Conservation (phyloP, 192 early-diverging fungal species). For the Coemansia sp. region DNA sequence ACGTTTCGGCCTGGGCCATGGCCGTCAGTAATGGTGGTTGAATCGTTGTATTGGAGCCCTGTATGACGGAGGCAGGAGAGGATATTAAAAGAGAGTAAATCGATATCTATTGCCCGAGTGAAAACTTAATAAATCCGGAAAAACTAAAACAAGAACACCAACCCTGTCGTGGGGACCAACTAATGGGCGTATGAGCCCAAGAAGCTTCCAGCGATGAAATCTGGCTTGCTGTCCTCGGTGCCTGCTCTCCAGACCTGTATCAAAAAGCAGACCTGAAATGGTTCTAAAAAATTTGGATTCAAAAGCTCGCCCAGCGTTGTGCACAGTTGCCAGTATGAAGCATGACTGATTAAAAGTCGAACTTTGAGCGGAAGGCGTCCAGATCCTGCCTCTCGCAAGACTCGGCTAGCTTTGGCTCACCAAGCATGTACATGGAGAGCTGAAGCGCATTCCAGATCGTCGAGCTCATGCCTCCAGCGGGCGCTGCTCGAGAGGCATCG, state of each 20-base stretch:
- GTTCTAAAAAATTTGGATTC: neutral
- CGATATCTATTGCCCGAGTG: neutral
- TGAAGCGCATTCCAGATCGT: constrained; percentile 88
- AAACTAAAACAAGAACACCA: no score
- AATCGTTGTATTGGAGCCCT: neutral
- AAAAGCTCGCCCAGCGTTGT: neutral
- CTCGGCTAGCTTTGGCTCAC: constrained; percentile 78
- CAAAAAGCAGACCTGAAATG: neutral
- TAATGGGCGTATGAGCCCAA: no score
- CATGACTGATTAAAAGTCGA: constrained; percentile 71
- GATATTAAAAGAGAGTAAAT: neutral
- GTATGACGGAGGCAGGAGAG: no score
- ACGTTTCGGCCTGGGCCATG: constrained; percentile 22
- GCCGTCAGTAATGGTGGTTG: neutral
- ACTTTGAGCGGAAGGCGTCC: constrained; percentile 78
- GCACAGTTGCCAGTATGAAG: neutral
- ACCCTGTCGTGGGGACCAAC: no score
- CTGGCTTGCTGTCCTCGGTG: no score
- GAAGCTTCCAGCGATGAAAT: no score
- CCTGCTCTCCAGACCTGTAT: no score
- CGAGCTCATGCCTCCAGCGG: constrained; percentile 63
- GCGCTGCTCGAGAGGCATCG: constrained; percentile 11
- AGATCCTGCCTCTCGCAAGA: constrained; percentile 81
- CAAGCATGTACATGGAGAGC: constrained; percentile 74
- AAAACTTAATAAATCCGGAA: no score